Base-by-base conservation (phyloP, 2,329 filamentous ascomycete species). In the Sporothrix pseudoabietina region DNA sequence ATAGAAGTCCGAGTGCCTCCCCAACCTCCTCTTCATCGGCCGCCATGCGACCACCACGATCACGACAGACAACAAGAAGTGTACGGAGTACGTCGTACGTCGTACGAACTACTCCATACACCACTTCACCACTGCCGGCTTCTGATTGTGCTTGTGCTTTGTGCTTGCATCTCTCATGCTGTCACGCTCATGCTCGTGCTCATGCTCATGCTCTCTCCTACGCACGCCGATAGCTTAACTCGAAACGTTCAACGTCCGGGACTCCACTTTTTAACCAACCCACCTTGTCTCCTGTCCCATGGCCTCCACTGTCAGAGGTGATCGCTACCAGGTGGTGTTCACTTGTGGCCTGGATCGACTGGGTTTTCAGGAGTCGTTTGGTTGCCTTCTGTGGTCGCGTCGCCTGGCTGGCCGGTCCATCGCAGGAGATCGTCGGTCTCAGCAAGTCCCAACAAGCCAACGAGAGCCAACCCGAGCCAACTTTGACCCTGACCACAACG, bases 191-290 rank as follows among this genome's bases (percentile, higher is more conserved):
- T 26, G 32, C 8, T 41, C 12, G 1, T 63, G 32, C 8, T 19
- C 32, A 22, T 41, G 10, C 41, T 49, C 44, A 22, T 41, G 10
- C 41, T 49, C 44, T 49, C 44, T 49, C 44, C 44, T 16, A 49
- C 22, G 63, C 63, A 66, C 22, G 63, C 49, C 44, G 63, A 66
- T 9, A 49, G 39, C 63, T 66, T 9, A 66, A 66, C 44, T 32
- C 63, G 63, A 49, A 49, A 66, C 63, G 63, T 49, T 49, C n/a
- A 32, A 66, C 22, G 22, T 47, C 14, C 63, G 14, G 4, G 41
- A 16, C 63, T 19, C 63, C 63, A 66, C 63, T 66, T 49, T 49
- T 66, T 47, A 66, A n/a, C 59, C 59, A 9, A 35, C 59, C 35
- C 19, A 22, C 19, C 12, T 14, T 22, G 22, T 26, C 52, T 35